phyloP scores from a whole-genome alignment of 768 basidiomycete species.

The Podaxis rugospora region DNA sequence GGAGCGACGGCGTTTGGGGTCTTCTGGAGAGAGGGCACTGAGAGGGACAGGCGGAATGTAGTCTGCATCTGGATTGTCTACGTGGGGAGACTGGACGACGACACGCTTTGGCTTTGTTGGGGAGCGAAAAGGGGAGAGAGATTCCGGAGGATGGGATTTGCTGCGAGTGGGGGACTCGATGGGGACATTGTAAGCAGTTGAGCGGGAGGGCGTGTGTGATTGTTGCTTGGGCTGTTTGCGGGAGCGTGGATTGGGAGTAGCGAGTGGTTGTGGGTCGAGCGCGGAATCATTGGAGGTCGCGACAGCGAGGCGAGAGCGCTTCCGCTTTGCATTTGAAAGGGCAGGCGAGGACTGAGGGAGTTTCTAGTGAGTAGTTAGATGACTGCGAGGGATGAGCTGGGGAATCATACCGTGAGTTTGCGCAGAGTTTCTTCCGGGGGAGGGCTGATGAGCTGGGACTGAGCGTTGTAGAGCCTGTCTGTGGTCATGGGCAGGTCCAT shows the following conservation, averaged over 20 bases:
- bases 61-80: slow-evolving; percentile 45
- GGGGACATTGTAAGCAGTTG: slow-evolving; percentile 1
- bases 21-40: slow-evolving; percentile 9
- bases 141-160: neutral
- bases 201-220: neutral
- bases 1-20: slow-evolving; percentile 7
- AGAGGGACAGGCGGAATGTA: slow-evolving; percentile 34
- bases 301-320: slow-evolving; percentile 20
- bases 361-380: neutral
- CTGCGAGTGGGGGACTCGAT: slow-evolving; percentile 23
- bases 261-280: slow-evolving; percentile 42
- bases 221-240: slow-evolving; percentile 40
- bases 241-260: slow-evolving; percentile 45
- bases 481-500: neutral
- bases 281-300: slow-evolving; percentile 8
- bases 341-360: neutral
- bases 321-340: slow-evolving; percentile 30
- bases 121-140: neutral
- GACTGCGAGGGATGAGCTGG: neutral
- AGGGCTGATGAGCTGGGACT: slow-evolving; percentile 48
- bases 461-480: slow-evolving; percentile 17
- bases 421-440: slow-evolving; percentile 56
- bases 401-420: slow-evolving; percentile 21
- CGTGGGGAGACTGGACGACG: slow-evolving; percentile 36
- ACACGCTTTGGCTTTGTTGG: slow-evolving; percentile 20